A percentile compares a stretch with the other conserved stretches of the same genome.
Evolutionary conservation across 176 grass and related monocot species (phyloP).

Genomic region (Triticum timopheevii): DNA sequence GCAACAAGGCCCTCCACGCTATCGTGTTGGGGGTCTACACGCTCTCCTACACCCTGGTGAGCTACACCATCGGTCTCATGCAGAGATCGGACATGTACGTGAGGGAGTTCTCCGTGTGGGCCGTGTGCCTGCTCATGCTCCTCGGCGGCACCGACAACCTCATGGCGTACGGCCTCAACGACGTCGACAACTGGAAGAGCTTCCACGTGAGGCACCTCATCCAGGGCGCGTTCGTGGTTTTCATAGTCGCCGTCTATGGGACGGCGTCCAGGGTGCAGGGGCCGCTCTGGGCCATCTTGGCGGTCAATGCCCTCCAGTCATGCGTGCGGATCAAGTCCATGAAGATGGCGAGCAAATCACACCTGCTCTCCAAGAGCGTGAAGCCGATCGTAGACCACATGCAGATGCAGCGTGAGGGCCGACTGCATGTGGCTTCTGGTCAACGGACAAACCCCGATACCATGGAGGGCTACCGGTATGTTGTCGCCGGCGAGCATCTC

Average conservation of each 20-base stretch:
- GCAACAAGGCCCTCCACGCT: background rate
- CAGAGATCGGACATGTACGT: background rate
- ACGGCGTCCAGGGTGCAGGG: no score
- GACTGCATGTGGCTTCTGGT: no score
- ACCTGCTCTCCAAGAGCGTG: background rate
- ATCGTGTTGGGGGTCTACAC: background rate
- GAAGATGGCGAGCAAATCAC: background rate
- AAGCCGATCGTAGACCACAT: slow-evolving; percentile 6
- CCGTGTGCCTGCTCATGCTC: slow-evolving; percentile 14
- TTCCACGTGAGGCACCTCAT: background rate
- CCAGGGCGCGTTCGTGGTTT: background rate
- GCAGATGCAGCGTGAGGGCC: background rate
- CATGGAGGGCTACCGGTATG: background rate
- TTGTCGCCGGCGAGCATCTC: background rate
- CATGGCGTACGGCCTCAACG: background rate
- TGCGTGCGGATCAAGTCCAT: background rate
- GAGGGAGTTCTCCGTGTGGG: background rate
- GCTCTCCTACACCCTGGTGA: background rate
- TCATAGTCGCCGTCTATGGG: background rate
- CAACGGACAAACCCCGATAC: background rate
- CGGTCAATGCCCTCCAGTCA: background rate
- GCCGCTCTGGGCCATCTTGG: background rate
- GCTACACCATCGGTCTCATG: background rate
- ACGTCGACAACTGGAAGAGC: background rate
- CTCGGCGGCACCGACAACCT: background rate